These are phyloP conservation scores for Thoreauomyces humboldtii DNA, from an alignment of 192 early-diverging fungal genomes.

Conservation along the genomic window DNA sequence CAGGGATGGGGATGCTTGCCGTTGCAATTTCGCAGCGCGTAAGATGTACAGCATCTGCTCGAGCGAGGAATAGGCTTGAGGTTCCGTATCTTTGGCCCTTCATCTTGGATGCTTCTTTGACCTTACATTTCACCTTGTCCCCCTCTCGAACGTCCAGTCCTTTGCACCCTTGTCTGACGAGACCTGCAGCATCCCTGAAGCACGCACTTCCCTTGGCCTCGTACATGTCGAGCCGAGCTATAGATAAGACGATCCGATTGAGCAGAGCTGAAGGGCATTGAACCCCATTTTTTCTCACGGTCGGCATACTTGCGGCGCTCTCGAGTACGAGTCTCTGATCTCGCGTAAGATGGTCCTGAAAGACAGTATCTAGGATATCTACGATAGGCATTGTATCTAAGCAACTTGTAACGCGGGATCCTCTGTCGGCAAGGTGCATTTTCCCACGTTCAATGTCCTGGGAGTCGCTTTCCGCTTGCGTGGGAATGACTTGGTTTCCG, in stretches of 20 bases:
- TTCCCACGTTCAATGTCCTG: too few relatives aligned
- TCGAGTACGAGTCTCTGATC: slow-evolving; percentile 19
- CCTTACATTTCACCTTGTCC: slow-evolving; percentile 22
- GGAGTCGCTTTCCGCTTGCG: too few relatives aligned
- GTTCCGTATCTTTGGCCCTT: too few relatives aligned
- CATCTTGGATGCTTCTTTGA: too few relatives aligned
- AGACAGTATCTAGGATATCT: slow-evolving; percentile 17
- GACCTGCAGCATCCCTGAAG: slow-evolving; percentile 13
- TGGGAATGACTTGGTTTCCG: too few relatives aligned
- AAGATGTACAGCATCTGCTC: slow-evolving; percentile 21
- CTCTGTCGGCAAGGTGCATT: too few relatives aligned
- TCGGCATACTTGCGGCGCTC: slow-evolving; percentile 10
- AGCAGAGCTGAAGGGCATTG: too few relatives aligned
- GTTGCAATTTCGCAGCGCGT: slow-evolving; percentile 27
- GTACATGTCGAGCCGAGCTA: slow-evolving; percentile 9
- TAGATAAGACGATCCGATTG: too few relatives aligned
- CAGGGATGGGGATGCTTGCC: slow-evolving; percentile 24
- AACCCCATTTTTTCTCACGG: neutral
- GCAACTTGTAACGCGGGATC: too few relatives aligned
- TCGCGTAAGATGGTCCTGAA: slow-evolving; percentile 19
- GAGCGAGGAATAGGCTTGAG: too few relatives aligned
- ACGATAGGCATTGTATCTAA: too few relatives aligned
- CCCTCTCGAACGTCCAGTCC: slow-evolving; percentile 1
- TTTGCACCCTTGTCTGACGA: slow-evolving; percentile 11
- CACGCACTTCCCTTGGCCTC: slow-evolving; percentile 13